These are phyloP conservation scores for Leptomonas pyrrhocoris DNA, from an alignment of 208 protist genomes.

Conservation along the genomic window DNA sequence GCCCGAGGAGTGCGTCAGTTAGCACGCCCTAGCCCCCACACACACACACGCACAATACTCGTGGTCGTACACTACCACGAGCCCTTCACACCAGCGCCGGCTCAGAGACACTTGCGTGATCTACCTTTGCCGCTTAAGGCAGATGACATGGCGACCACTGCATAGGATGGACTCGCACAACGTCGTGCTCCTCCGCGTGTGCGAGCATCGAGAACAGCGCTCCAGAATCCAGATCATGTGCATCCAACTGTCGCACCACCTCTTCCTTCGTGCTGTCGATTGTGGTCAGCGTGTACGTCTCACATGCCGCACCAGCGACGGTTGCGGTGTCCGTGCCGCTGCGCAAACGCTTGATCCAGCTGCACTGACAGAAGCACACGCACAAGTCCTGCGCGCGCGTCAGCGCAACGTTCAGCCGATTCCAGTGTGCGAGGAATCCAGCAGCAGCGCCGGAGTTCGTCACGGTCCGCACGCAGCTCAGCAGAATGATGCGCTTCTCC, in stretches of 20 bases:
- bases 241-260: slow-evolving; percentile 24
- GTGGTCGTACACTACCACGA: too few relatives aligned
- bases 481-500: slow-evolving; percentile 93
- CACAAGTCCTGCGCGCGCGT: slow-evolving; percentile 82
- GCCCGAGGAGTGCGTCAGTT: too few relatives aligned
- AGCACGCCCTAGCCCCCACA: too few relatives aligned
- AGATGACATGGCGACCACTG: too few relatives aligned
- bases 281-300: slow-evolving; percentile 11
- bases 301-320: neutral
- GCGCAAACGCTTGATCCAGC: slow-evolving; percentile 27
- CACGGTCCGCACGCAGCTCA: slow-evolving; percentile 88
- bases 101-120: too few relatives aligned
- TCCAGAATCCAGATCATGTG: slow-evolving; percentile 49
- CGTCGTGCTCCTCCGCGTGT: slow-evolving; percentile 28
- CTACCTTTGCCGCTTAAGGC: too few relatives aligned
- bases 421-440: slow-evolving; percentile 85
- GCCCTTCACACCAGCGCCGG: too few relatives aligned
- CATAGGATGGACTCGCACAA: too few relatives aligned
- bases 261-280: slow-evolving; percentile 18
- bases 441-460: slow-evolving; percentile 18
- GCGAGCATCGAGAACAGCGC: slow-evolving; percentile 41
- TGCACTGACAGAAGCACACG: slow-evolving; percentile 56
- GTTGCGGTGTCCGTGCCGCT: too few relatives aligned
- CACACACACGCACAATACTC: too few relatives aligned
- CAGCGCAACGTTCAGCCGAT: slow-evolving; percentile 91